Conservation (phyloP, 2,329 filamentous ascomycete genomes). For the Penicillium sp. region DNA sequence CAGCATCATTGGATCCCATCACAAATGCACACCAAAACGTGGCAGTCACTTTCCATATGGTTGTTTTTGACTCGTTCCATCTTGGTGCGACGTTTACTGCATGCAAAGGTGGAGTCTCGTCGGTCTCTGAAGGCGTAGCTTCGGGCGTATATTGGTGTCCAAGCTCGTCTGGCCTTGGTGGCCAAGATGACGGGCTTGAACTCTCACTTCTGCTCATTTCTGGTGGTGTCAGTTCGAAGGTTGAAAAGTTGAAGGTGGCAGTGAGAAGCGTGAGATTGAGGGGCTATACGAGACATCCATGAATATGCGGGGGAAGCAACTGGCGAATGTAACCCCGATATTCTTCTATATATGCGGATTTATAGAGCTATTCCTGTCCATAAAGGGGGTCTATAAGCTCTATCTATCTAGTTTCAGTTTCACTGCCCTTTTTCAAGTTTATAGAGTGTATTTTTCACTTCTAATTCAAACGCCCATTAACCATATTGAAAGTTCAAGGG, state of each 20-base stretch:
- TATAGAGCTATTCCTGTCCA: neutral
- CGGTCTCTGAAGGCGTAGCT: neutral
- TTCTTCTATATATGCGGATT: neutral
- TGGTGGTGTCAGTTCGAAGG: neutral
- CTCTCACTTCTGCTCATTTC: neutral
- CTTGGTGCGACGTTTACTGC: slow-evolving; percentile 22
- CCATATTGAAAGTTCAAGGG: neutral
- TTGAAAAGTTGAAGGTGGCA: neutral
- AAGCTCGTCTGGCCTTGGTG: neutral
- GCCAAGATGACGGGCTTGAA: neutral
- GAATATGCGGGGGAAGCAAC: neutral
- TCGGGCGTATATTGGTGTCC: neutral
- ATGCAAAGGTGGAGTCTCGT: slow-evolving; percentile 23
- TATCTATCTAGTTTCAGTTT: neutral
- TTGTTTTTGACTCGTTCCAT: slow-evolving; percentile 22
- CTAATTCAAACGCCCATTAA: neutral
- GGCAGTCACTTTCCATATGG: slow-evolving; percentile 19
- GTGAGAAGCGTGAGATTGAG: neutral
- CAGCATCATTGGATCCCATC: slow-evolving; percentile 26
- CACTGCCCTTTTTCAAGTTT: too few relatives aligned
- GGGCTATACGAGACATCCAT: neutral
- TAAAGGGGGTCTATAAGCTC: neutral
- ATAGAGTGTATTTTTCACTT: neutral
- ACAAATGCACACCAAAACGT: slow-evolving; percentile 22
- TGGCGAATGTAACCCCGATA: neutral